phyloP scores from a whole-genome alignment of 2,329 filamentous ascomycete species.

The Epichloe hybrida region DNA sequence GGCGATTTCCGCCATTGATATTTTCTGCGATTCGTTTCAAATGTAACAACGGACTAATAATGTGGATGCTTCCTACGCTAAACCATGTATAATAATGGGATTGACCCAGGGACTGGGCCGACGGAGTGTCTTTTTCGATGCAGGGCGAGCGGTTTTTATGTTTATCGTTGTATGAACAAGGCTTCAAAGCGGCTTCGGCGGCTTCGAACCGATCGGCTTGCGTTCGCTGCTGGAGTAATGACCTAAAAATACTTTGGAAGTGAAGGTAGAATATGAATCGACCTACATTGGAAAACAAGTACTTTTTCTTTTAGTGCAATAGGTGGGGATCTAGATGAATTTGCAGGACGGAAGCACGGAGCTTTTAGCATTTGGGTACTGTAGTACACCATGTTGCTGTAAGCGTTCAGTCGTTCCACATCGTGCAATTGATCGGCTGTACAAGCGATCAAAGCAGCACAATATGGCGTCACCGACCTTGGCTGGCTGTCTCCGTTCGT shows the following conservation, averaged over 20 bases:
- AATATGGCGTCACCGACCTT: slow-evolving; percentile 16
- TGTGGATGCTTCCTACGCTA: slow-evolving; percentile 2
- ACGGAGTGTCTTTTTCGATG: slow-evolving; percentile 3
- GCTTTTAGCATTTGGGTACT: slow-evolving; percentile 21
- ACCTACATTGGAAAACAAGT: slow-evolving; percentile 7
- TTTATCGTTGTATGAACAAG: slow-evolving; percentile 6
- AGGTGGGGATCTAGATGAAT: slow-evolving; percentile 23
- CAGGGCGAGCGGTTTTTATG: slow-evolving; percentile 10
- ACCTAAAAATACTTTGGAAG: slow-evolving; percentile 7
- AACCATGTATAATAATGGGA: slow-evolving; percentile 1
- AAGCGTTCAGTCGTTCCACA: slow-evolving; percentile 22
- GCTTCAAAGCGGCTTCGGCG: slow-evolving; percentile 1
- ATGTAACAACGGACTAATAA: not conserved
- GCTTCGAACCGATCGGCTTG: not conserved
- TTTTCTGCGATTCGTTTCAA: not conserved
- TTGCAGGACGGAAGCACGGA: slow-evolving; percentile 20
- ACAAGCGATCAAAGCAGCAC: slow-evolving; percentile 6
- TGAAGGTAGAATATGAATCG: slow-evolving; percentile 10
- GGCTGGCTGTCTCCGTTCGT: slow-evolving; percentile 17
- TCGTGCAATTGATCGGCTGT: slow-evolving; percentile 14
- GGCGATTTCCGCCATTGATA: not conserved
- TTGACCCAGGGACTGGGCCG: not conserved
- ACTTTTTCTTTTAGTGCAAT: slow-evolving; percentile 12
- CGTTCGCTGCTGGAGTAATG: slow-evolving; percentile 6
- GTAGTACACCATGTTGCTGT: slow-evolving; percentile 26